phyloP scores from a whole-genome alignment of 2,329 filamentous ascomycete genomes.

The Atkinsonella hypoxylon region DNA sequence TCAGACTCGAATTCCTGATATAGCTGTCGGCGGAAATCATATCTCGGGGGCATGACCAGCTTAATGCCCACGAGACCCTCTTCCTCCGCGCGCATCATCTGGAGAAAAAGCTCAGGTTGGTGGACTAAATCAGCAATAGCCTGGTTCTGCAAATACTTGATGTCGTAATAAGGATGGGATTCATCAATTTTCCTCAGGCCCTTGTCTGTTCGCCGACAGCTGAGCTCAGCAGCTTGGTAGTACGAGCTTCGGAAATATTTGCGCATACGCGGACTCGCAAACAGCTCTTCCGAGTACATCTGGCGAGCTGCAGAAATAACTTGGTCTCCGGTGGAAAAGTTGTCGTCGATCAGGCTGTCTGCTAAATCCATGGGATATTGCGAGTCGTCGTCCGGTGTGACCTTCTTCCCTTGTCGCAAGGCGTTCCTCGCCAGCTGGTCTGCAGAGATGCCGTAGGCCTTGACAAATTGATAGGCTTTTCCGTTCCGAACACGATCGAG shows the following conservation, averaged over 20 bases:
- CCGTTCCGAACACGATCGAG: conserved; percentile 77
- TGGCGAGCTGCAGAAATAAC: conserved; percentile 70
- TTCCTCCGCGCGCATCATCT: conserved; percentile 95
- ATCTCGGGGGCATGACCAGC: conserved; percentile 63
- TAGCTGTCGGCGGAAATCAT: conserved; percentile 64
- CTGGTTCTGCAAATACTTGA: conserved; percentile 91
- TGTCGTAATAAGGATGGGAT: conserved; percentile 90
- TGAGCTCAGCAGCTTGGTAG: conserved; percentile 73
- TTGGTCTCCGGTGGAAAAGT: conserved; percentile 63
- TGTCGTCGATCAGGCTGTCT: conserved; percentile 60
- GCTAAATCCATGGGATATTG: conserved; percentile 78
- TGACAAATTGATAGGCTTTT: conserved; percentile 70
- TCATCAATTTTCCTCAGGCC: conserved; percentile 89
- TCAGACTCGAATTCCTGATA: conserved; percentile 83
- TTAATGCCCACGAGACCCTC: conserved; percentile 84
- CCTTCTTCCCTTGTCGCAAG: conserved; percentile 62
- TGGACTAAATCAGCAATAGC: conserved; percentile 70
- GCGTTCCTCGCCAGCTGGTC: conserved; percentile 84
- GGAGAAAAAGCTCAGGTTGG: conserved; percentile 80
- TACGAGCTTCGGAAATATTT: conserved; percentile 74
- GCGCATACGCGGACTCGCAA: conserved; percentile 77
- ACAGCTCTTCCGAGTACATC: conserved; percentile 86
- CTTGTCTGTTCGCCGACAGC: conserved; percentile 86
- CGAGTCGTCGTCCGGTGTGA: conserved; percentile 73
- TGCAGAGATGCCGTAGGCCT: conserved; percentile 79